phyloP scores from a whole-genome alignment of 1,139 yeast species.

The Lizanozyma gosingica region DNA sequence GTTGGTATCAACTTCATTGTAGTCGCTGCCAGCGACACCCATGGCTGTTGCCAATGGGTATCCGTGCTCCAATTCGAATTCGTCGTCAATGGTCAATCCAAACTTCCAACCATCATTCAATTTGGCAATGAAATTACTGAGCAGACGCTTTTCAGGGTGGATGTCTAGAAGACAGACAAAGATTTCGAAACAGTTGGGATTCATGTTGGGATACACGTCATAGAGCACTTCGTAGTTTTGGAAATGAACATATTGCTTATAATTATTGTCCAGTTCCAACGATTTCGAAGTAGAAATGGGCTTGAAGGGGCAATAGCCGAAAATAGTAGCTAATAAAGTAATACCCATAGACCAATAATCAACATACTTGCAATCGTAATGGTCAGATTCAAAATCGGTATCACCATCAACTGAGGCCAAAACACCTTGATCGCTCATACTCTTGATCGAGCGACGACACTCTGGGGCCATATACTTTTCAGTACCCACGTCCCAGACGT shows the following conservation, averaged over 20 bases:
- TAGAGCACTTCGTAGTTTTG: constrained; percentile 27
- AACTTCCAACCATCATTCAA: constrained; percentile 21
- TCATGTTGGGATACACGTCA: constrained; percentile 36
- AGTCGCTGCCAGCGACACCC: neutral
- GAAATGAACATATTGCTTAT: constrained; percentile 27
- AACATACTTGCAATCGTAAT: constrained; percentile 27
- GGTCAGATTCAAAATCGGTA: constrained; percentile 12
- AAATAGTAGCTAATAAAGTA: constrained; percentile 37
- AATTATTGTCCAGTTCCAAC: constrained; percentile 24
- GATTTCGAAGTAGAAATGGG: constrained; percentile 14
- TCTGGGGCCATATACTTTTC: constrained; percentile 56
- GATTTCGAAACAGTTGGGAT: constrained; percentile 23
- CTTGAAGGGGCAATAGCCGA: constrained; percentile 40
- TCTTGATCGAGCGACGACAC: constrained; percentile 13
- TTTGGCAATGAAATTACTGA: constrained; percentile 20
- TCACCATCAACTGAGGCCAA: constrained; percentile 5
- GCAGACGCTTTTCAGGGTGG: constrained; percentile 20
- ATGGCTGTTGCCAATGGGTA: neutral
- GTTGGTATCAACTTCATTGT: neutral
- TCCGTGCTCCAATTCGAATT: constrained; percentile 9
- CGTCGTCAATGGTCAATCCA: constrained; percentile 32
- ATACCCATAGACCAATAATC: constrained; percentile 38
- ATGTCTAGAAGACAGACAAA: constrained; percentile 26
- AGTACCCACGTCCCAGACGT: constrained; percentile 45
- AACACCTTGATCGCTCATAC: neutral